Evolutionary conservation across 2,329 filamentous ascomycete species (phyloP).

Genomic region (Ophiosphaerella herpotricha): DNA sequence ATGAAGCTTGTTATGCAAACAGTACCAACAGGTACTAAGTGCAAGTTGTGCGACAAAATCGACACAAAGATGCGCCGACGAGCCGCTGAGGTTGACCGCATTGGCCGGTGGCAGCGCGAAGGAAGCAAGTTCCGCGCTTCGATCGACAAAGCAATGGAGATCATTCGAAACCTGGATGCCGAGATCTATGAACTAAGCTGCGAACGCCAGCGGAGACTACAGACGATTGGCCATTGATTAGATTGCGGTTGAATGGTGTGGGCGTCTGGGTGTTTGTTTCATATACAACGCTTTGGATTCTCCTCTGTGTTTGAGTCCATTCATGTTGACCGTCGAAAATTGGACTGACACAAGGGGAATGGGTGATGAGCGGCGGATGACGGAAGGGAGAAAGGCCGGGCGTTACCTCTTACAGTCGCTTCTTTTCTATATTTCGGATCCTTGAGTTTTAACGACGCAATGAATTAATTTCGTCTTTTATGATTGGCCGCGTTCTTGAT

Average conservation of each 20-base stretch:
- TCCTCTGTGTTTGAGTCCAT: slow-evolving; percentile 35
- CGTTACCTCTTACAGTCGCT: slow-evolving; percentile 46
- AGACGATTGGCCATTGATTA: slow-evolving; percentile 38
- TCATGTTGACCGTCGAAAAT: slow-evolving; percentile 36
- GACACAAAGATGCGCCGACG: slow-evolving; percentile 80
- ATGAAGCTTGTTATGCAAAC: slow-evolving; percentile 86
- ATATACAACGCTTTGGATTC: slow-evolving; percentile 38
- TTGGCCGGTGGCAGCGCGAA: slow-evolving; percentile 77
- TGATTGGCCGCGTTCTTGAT: slow-evolving; percentile 41
- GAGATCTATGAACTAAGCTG: slow-evolving; percentile 69
- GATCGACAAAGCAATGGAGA: slow-evolving; percentile 70
- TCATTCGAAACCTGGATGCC: slow-evolving; percentile 71
- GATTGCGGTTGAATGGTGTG: slow-evolving; percentile 17
- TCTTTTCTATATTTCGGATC: slow-evolving; percentile 34
- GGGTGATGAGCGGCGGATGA: slow-evolving; percentile 33
- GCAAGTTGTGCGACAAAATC: slow-evolving; percentile 86
- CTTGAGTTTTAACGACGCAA: slow-evolving; percentile 40
- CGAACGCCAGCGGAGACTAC: slow-evolving; percentile 54
- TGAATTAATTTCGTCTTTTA: slow-evolving; percentile 23
- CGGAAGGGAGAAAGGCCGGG: slow-evolving; percentile 35
- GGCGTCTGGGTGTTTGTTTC: slow-evolving; percentile 42
- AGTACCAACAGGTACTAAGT: slow-evolving; percentile 65
- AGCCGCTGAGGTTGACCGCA: slow-evolving; percentile 73
- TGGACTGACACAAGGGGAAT: slow-evolving; percentile 34
- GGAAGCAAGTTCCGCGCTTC: slow-evolving; percentile 63